Evolutionary conservation across 1,284 basidiomycete species (phyloP), one percentile per base, ranked within the genome.

Genomic region (Cutaneotrichosporon cavernicola): DNA sequence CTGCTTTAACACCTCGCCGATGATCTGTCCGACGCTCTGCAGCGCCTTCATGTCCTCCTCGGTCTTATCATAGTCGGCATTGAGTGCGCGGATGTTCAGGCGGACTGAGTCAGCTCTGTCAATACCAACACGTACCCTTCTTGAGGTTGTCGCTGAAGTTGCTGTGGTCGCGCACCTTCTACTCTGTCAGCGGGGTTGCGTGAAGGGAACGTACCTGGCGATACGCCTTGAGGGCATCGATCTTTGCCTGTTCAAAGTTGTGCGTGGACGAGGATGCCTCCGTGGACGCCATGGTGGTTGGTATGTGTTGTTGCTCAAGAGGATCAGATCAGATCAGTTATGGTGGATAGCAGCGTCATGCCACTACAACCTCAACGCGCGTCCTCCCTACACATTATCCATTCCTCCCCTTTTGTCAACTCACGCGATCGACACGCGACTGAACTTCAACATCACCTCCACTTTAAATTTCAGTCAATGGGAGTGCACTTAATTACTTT

Each of bases 31-130:
- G 11, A 99, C 97, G 13, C 92, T 97, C 80, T 99, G 97, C 16
- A 99, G 88, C 56, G 97, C 97, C 82, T 98, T 98, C 82, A 99
- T 97, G 77, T 99, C 96, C 52, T 99, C 94, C 81, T 99, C 97
- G 0, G 94, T 97, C 86, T 97, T 96, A 73, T 90, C 91, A 75
- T 89, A 99, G 64, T 90, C 89, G 73, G 89, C 89, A 77, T 95
- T 90, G 14, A 99, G 82, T 64, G 92, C 89, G 76, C 92, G 93
- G 68, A 97, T 82, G 18, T 76, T 76, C 64, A 80, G 40, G 49
- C 80, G 78, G 63, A 79, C 80, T 81, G 65, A 1, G 43, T 51
- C 9, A 26, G 49, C 49, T 30, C 49, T 18, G 7, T 3, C 53
- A 31, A 30, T 18, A 16, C 7, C 18, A 18, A 18, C 31, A 18